Base-by-base conservation (phyloP, 2,329 filamentous ascomycete species). In the Curvularia spicifera region DNA sequence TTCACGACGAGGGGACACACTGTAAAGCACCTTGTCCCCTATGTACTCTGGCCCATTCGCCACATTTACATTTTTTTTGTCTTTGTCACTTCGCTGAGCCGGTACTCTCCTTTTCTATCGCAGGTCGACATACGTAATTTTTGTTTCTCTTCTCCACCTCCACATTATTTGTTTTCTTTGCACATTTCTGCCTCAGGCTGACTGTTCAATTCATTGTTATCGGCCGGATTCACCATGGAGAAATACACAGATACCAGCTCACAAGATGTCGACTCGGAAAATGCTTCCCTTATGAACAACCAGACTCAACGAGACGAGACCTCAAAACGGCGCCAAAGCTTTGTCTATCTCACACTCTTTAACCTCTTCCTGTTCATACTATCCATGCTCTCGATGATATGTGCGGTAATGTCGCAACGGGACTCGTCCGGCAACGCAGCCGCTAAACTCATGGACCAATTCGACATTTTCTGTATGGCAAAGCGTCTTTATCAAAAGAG, bases 331-430 rank as follows among this genome's bases (percentile, higher is more conserved):
- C 67, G 66, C 57, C 66, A 60, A n/a, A 67, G 63, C 51, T 69
- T 69, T 45, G 57, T 69, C 35, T 74, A 69, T 48, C 64, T 75
- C 9, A 73, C 71, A 1, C 63, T 74, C 8, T 65, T 71, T 55
- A 75, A 75, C 49, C 67, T 75, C 26, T 74, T 75, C 53, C 47
- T 75, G 26, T 74, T 74, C 57, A 71, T 66, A 46, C 50, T 74
- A 9, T 74, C 72, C 1, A 67, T 69, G 51, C 57, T 75, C 8
- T 71, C 70, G 6, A 52, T 75, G 3, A 60, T 72, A 33, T 74
- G 71, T 59, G 64, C 72, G 12, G 66, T 74, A 12, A 71, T 72
- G 63, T 68, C 70, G 24, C 73, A 75, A 59, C 65, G 63, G 20
- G 63, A 69, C 22, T 63, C 55, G 20, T 69, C 69, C 12, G 57